phyloP scores from a whole-genome alignment of 352 stramenopile species.

The Saprolegnia diclina region DNA sequence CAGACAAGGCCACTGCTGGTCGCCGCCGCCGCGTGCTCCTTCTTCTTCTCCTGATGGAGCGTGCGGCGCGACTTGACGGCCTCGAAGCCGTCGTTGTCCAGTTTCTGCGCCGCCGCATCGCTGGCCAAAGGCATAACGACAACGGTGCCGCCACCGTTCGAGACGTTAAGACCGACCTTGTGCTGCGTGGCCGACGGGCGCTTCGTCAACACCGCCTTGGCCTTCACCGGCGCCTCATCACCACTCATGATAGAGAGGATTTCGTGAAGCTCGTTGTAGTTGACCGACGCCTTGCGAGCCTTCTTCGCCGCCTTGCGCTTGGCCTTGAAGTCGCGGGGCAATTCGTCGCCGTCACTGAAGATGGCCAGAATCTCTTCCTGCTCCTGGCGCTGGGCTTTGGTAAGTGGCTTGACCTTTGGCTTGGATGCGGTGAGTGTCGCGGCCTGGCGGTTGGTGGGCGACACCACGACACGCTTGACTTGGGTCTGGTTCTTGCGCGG shows the following conservation, averaged over 20 bases:
- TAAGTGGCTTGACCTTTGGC: background rate
- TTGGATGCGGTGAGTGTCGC: background rate
- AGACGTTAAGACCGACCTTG: background rate
- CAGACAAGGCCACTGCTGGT: background rate
- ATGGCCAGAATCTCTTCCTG: conserved; percentile 5
- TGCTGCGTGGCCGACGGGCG: background rate
- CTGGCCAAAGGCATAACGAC: background rate
- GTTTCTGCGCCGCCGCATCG: background rate
- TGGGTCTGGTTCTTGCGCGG: too few species aligned
- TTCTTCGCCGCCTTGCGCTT: background rate
- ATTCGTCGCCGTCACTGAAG: conserved; percentile 6
- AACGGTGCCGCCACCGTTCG: background rate
- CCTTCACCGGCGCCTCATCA: background rate
- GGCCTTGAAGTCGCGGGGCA: background rate
- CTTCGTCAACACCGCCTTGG: background rate
- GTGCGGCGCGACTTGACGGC: background rate
- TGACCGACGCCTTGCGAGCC: background rate
- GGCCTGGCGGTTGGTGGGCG: background rate
- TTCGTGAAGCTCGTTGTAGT: background rate
- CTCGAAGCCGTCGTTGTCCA: background rate
- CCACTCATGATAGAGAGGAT: background rate
- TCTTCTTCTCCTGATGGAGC: background rate
- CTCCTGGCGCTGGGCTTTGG: background rate
- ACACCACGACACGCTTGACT: too few species aligned
- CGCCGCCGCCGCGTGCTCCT: background rate